Conservation (phyloP, 1,284 basidiomycete genomes). For the Takashimella tepidaria region DNA sequence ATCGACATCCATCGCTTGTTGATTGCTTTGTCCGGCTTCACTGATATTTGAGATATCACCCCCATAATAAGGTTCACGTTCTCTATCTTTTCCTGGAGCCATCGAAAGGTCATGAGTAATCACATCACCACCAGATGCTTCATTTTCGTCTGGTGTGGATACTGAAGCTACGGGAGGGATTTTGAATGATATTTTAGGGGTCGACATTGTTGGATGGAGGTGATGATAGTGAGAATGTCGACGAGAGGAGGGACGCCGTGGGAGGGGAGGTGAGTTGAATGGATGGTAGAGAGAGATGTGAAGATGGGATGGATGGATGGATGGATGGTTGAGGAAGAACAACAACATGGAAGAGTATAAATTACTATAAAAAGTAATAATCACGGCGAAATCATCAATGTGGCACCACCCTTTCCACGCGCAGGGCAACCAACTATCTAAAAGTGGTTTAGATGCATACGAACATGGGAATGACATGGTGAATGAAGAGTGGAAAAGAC, state of each 20-base stretch:
- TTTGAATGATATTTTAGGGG: conserved; percentile 41
- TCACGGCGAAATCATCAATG: background rate
- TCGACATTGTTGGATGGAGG: conserved; percentile 29
- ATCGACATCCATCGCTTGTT: conserved; percentile 24
- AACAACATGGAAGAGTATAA: background rate
- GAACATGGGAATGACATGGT: too few species aligned
- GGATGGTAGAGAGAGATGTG: background rate
- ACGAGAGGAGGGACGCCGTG: background rate
- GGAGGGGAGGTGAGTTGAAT: too few species aligned
- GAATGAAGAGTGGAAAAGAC: too few species aligned
- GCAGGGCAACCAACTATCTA: too few species aligned
- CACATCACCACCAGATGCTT: conserved; percentile 35
- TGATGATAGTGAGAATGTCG: conserved; percentile 1
- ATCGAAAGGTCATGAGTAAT: conserved; percentile 37
- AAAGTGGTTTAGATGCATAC: too few species aligned
- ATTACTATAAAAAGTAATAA: too few species aligned
- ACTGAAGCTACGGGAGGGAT: conserved; percentile 24
- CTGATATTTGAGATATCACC: conserved; percentile 46
- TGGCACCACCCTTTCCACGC: too few species aligned
- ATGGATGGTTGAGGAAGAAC: background rate
- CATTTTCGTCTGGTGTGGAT: conserved; percentile 14
- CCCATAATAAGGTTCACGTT: conserved; percentile 45
- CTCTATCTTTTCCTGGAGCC: conserved; percentile 48
- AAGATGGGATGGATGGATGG: background rate
- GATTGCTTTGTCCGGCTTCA: conserved; percentile 18